A percentile compares a stretch with the other conserved stretches of the same genome.
phyloP scores from a whole-genome alignment of 2,329 filamentous ascomycete genomes.

The Ilyonectria robusta region DNA sequence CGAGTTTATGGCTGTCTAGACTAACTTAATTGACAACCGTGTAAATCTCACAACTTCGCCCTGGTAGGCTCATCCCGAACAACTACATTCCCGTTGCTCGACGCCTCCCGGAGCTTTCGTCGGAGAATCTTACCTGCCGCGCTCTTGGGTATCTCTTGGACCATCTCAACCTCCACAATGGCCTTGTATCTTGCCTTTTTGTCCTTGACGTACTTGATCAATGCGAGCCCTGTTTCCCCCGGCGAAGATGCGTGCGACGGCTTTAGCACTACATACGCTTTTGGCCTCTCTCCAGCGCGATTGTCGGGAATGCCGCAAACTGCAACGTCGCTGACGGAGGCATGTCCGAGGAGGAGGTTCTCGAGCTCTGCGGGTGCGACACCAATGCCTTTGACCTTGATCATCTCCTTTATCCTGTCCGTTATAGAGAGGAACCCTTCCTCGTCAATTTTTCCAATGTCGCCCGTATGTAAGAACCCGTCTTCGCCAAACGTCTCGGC shows the following conservation, averaged over 20 bases:
- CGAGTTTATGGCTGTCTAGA: no score
- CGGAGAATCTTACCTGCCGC: conserved; percentile 56
- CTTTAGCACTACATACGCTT: conserved; percentile 69
- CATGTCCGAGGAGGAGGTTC: conserved; percentile 71
- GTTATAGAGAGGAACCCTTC: conserved; percentile 71
- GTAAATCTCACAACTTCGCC: not conserved
- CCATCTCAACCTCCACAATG: conserved; percentile 66
- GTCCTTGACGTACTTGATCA: conserved; percentile 64
- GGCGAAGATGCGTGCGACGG: conserved; percentile 25
- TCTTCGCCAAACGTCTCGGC: conserved; percentile 66
- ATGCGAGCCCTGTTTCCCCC: conserved; percentile 40
- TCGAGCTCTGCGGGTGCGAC: conserved; percentile 76
- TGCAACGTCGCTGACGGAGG: conserved; percentile 69
- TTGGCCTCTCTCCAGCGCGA: conserved; percentile 68
- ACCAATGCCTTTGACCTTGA: conserved; percentile 60
- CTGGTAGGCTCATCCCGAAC: not conserved
- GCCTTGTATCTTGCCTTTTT: conserved; percentile 70
- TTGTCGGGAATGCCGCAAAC: conserved; percentile 68
- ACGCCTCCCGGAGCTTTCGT: not conserved
- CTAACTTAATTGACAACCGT: no score
- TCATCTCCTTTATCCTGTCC: conserved; percentile 73
- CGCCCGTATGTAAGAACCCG: conserved; percentile 72
- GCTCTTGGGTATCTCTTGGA: conserved; percentile 71
- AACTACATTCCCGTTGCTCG: not conserved
- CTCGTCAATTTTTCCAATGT: conserved; percentile 68